Base-by-base conservation (phyloP, 352 stramenopile genomes). In the Phytophthora boehmeriae region DNA sequence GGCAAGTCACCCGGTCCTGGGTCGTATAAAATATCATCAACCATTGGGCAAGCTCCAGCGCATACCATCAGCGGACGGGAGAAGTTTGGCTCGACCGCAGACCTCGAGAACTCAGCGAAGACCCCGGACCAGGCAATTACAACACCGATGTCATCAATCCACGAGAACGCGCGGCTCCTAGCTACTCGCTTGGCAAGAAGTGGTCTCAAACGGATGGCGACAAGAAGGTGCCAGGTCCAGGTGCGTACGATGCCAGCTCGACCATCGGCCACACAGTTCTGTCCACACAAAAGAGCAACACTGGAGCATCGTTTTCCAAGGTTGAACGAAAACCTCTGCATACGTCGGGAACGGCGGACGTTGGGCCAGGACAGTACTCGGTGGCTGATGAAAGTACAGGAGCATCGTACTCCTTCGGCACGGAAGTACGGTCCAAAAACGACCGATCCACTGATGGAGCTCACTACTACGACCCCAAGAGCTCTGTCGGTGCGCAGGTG, bases 231-330 rank as follows among this genome's bases (percentile, higher is more conserved):
- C 83, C 83, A 0, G 80, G 83, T 0, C 80, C 80, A 10, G 80
- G 83, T 2, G 73, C 80, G 8, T 92, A 90, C 50, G 80, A 92
- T 52, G 48, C 83, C 5, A 54, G 63, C 19, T 58, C 77, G 22
- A 90, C 74, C 10, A 86, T 92, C 41, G 82, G 81, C 89, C 49
- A 80, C 89, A 59, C 90, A 92, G 50, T 89, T 30, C 74, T 90
- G 42, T 92, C 80, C n/a, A 92, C 83, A 11, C 78, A 89, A 25
- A 89, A 87, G 63, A 79, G 63, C 23, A 83, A 83, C 19, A 74
- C 77, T 1, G 71, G 78, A 66, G 68, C 80, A 14, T 76, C 76
- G 79, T 10, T 92, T 92, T 44, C 74, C 80, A 86, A 88, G 35
- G 83, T 88, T 4, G 82, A 92, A 63, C 72, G 83, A 45, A 92